A percentile compares a stretch with the other conserved stretches of the same genome.
Conservation (phyloP, 768 basidiomycete genomes). For the Brasilioporus rufonigricans region DNA sequence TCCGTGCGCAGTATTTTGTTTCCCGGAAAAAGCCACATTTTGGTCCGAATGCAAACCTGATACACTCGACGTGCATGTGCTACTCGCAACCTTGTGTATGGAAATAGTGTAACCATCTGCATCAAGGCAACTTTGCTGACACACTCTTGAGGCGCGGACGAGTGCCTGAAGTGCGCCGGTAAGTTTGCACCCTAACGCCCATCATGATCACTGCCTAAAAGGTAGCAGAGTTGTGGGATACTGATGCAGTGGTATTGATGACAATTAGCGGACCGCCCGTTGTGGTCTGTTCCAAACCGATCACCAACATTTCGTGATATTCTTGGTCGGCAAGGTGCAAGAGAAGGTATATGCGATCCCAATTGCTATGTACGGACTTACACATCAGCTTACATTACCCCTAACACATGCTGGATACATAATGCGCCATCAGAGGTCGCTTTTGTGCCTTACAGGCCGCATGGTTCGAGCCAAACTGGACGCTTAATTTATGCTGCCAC, state of each 20-base stretch:
- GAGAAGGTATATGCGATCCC: background rate
- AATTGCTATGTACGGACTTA: background rate
- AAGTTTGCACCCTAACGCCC: background rate
- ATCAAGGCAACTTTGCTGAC: background rate
- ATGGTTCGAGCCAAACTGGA: background rate
- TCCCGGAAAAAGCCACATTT: background rate
- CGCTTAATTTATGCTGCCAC: conserved; percentile 6
- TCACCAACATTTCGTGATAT: background rate
- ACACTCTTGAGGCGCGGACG: background rate
- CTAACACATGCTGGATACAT: conserved; percentile 13
- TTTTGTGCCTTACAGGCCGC: conserved; percentile 12
- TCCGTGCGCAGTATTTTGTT: background rate
- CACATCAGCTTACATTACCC: conserved; percentile 6
- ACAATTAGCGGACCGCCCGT: background rate
- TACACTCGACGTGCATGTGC: background rate
- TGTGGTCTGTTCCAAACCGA: background rate
- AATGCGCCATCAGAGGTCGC: conserved; percentile 15
- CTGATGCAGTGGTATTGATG: background rate
- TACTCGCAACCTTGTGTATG: no score
- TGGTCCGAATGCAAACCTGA: background rate
- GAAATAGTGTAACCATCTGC: no score
- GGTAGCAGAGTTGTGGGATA: background rate
- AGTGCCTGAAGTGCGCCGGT: background rate
- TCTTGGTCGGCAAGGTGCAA: background rate
- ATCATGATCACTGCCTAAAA: background rate